These are phyloP conservation scores for Fusarium palustre DNA, from an alignment of 2,329 filamentous ascomycete genomes.

Conservation along the genomic window DNA sequence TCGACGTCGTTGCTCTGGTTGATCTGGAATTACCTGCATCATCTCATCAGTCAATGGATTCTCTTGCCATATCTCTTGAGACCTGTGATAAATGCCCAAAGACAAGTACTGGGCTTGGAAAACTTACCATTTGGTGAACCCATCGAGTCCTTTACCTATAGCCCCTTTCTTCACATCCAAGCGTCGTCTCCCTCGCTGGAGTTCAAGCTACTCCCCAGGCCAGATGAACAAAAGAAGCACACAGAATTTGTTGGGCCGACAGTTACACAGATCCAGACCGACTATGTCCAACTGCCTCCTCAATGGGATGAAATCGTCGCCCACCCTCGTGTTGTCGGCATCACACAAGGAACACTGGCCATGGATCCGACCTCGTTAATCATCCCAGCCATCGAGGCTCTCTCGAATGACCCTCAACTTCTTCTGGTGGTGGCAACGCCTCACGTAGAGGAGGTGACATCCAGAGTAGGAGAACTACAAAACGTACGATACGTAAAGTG, in stretches of 20 bases:
- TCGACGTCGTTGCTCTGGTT: slow-evolving; percentile 44
- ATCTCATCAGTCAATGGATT: slow-evolving; percentile 47
- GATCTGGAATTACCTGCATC: slow-evolving; percentile 46
- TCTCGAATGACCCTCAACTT: slow-evolving; percentile 45
- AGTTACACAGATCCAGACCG: slow-evolving; percentile 41
- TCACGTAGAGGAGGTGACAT: slow-evolving; percentile 44
- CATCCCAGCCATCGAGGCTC: slow-evolving; percentile 53
- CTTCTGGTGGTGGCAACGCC: slow-evolving; percentile 52
- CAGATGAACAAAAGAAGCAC: slow-evolving; percentile 27
- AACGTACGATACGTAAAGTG: slow-evolving; percentile 51
- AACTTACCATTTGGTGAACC: slow-evolving; percentile 48
- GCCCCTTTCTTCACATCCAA: slow-evolving; percentile 55
- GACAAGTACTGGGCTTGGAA: slow-evolving; percentile 46
- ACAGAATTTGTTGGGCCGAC: slow-evolving; percentile 53
- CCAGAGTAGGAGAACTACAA: slow-evolving; percentile 28
- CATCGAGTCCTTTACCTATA: slow-evolving; percentile 52
- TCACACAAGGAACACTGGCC: slow-evolving; percentile 55
- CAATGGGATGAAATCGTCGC: slow-evolving; percentile 51
- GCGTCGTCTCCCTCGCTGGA: slow-evolving; percentile 52
- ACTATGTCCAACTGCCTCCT: slow-evolving; percentile 42
- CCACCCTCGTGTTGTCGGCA: slow-evolving; percentile 49
- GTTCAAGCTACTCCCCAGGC: slow-evolving; percentile 47
- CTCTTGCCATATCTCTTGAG: slow-evolving; percentile 46
- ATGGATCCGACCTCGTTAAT: slow-evolving; percentile 54
- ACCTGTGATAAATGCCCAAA: slow-evolving; percentile 49